Conservation (phyloP, 129 eudicot species). For the Gnaphalium uliginosum region DNA sequence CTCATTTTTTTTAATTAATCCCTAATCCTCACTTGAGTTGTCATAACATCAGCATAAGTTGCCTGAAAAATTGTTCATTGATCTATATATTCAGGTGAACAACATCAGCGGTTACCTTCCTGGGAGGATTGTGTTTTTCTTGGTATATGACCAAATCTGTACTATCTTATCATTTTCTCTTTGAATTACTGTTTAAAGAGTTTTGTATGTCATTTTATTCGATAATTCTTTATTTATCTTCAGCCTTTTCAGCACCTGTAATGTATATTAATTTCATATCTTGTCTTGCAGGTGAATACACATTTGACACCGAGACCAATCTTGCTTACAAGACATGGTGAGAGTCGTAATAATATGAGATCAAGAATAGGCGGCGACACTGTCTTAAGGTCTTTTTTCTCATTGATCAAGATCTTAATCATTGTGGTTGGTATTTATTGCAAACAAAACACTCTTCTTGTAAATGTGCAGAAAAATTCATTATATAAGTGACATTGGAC, state of each 20-base stretch:
- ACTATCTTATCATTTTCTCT: neutral
- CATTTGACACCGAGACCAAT: slow-evolving; percentile 95
- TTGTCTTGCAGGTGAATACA: slow-evolving; percentile 75
- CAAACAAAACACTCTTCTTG: neutral
- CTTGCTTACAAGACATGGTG: slow-evolving; percentile 88
- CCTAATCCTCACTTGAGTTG: neutral
- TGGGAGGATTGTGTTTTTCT: slow-evolving; percentile 93
- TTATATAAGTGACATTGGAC: neutral
- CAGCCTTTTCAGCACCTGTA: neutral
- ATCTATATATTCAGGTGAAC: slow-evolving; percentile 61
- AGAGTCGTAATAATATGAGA: slow-evolving; percentile 86
- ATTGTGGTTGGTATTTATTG: neutral
- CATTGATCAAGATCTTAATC: neutral
- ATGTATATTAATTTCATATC: slow-evolving; percentile 6
- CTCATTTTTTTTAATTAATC: slow-evolving; percentile 1
- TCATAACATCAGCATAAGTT: slow-evolving; percentile 6
- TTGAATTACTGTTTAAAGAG: neutral
- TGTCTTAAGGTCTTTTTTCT: slow-evolving; percentile 55
- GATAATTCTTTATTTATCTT: neutral
- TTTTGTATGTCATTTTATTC: neutral
- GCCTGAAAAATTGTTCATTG: slow-evolving; percentile 14
- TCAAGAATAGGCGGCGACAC: slow-evolving; percentile 97
- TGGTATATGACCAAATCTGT: slow-evolving; percentile 55
- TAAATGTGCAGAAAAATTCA: neutral
- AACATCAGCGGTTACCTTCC: slow-evolving; percentile 99